A percentile compares a stretch with the other conserved stretches of the same genome.
Conservation (phyloP, 345 rosid species). For the Gossypium ekmanianum region DNA sequence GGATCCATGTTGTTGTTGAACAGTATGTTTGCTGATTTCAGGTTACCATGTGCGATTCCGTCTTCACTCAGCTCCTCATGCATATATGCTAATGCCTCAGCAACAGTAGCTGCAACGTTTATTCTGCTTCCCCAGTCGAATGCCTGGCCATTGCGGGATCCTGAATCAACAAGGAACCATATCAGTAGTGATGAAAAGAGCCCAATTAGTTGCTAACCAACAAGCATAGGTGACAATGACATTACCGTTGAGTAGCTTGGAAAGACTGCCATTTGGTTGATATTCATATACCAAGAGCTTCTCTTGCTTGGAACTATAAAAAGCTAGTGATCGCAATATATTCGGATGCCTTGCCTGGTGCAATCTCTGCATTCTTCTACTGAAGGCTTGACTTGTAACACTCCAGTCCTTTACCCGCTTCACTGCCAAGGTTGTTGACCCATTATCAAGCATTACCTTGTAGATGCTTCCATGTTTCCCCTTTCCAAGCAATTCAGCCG, state of each 20-base stretch:
- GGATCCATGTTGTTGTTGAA: conserved; percentile 48
- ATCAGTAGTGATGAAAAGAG: not conserved
- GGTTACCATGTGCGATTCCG: conserved; percentile 56
- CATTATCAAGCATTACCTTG: conserved; percentile 42
- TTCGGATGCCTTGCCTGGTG: conserved; percentile 44
- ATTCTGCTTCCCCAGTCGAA: conserved; percentile 57
- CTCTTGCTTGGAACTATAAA: conserved; percentile 60
- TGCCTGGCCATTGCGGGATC: conserved; percentile 30
- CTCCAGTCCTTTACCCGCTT: conserved; percentile 49
- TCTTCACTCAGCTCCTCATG: conserved; percentile 39
- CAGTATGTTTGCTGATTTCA: conserved; percentile 56
- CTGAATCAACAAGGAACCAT: conserved; percentile 26
- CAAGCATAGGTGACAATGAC: not conserved
- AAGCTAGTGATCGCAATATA: conserved; percentile 42
- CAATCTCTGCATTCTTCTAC: conserved; percentile 41
- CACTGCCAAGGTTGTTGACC: conserved; percentile 35
- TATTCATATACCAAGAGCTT: conserved; percentile 55
- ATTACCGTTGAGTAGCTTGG: conserved; percentile 54
- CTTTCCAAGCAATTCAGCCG: conserved; percentile 52
- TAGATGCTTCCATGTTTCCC: conserved; percentile 65
- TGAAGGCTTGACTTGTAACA: conserved; percentile 40
- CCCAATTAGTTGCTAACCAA: no score
- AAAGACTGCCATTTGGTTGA: conserved; percentile 53
- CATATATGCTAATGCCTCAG: conserved; percentile 43
- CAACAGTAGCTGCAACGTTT: conserved; percentile 32